Evolutionary conservation across 139 green algal genomes (phyloP).

Genomic region (Astrephomene gubernaculifera): DNA sequence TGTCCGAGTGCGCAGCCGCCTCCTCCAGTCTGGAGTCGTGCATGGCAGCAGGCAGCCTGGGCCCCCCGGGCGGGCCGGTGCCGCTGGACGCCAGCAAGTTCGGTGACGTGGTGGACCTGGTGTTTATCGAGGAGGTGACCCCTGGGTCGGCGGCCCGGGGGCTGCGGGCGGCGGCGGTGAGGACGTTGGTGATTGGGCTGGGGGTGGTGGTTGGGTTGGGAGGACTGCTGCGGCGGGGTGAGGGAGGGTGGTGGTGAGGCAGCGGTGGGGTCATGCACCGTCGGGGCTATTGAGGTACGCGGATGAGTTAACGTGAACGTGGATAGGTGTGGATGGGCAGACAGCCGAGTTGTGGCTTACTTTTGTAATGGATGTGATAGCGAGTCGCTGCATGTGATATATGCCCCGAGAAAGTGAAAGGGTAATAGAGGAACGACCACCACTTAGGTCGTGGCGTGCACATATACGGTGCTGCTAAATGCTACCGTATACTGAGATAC

Average conservation of each 20-base stretch:
- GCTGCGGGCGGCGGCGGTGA: background rate
- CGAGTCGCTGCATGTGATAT: too few relatives aligned
- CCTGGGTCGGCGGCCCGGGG: background rate
- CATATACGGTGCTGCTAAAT: too few relatives aligned
- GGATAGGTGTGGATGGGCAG: too few relatives aligned
- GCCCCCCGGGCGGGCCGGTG: background rate
- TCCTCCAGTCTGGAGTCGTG: background rate
- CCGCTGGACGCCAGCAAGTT: background rate
- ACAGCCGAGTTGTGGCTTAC: too few relatives aligned
- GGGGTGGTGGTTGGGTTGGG: background rate
- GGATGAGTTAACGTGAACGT: too few relatives aligned
- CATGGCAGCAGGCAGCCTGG: conserved; percentile 31
- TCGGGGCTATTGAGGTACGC: too few relatives aligned
- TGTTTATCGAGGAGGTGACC: conserved; percentile 28
- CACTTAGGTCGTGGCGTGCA: too few relatives aligned
- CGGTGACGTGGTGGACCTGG: conserved; percentile 9
- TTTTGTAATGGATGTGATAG: too few relatives aligned
- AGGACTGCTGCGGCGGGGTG: background rate
- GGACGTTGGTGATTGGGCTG: background rate
- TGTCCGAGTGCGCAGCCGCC: conserved; percentile 22
- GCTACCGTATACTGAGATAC: too few relatives aligned
- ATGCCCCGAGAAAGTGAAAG: too few relatives aligned
- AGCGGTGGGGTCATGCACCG: background rate
- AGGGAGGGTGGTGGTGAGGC: background rate
- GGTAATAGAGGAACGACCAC: too few relatives aligned